Conservation (phyloP, 768 basidiomycete genomes). For the Calvatia gigantea region DNA sequence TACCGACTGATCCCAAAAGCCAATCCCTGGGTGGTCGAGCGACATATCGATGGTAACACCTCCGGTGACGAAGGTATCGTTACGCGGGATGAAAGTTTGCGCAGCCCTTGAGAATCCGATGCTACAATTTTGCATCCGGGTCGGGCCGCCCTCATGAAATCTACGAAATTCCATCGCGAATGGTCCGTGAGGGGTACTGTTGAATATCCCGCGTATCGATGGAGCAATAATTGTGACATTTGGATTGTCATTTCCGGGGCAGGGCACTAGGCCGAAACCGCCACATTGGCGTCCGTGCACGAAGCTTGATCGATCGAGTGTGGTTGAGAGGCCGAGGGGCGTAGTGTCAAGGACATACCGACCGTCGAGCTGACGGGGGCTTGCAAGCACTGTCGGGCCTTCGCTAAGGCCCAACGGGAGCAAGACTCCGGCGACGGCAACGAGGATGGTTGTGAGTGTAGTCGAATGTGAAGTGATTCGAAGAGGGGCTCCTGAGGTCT, state of each 20-base stretch:
- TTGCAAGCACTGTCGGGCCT: neutral
- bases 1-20: slow-evolving; percentile 1
- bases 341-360: slow-evolving; percentile 17
- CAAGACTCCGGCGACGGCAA: neutral
- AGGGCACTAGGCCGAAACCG: neutral
- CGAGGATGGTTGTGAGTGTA: neutral
- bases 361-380: neutral
- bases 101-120: neutral
- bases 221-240: neutral
- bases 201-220: neutral
- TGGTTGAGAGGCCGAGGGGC: slow-evolving; percentile 18
- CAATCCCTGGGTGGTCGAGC: neutral
- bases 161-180: neutral
- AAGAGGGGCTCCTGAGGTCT: slow-evolving; percentile 1
- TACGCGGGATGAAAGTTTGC: neutral
- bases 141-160: neutral
- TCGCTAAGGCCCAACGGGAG: neutral
- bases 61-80: neutral
- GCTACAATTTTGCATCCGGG: neutral
- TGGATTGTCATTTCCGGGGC: slow-evolving; percentile 3
- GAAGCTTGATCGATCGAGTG: slow-evolving; percentile 12
- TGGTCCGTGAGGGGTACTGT: slow-evolving; percentile 1
- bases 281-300: slow-evolving; percentile 6
- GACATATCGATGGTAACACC: slow-evolving; percentile 3
- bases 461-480: neutral